These are phyloP conservation scores for Ochromonas danica DNA, from an alignment of 108 stramenopile genomes.

Conservation along the genomic window DNA sequence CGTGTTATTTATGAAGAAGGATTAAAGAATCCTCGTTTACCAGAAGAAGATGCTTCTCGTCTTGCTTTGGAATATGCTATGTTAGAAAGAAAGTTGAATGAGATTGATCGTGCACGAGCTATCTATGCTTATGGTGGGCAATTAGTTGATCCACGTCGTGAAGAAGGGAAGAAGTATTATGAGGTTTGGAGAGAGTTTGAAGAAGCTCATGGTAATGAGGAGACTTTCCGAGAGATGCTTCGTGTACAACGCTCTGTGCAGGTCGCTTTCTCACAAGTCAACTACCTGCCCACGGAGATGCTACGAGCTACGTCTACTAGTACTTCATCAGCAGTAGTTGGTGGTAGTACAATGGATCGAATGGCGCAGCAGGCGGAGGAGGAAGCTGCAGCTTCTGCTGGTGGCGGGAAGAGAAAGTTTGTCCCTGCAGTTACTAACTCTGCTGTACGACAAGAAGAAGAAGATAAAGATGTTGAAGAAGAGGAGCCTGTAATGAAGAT, in stretches of 20 bases:
- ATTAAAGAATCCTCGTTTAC: constrained; percentile 63
- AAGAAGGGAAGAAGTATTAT: constrained; percentile 75
- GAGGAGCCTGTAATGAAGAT: too few relatives aligned
- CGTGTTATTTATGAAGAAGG: constrained; percentile 88
- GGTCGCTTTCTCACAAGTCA: constrained; percentile 67
- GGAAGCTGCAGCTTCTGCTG: too few relatives aligned
- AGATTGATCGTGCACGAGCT: constrained; percentile 90
- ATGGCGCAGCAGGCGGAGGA: too few relatives aligned
- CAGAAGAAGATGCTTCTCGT: constrained; percentile 69
- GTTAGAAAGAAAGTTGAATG: constrained; percentile 84
- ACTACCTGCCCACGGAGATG: too few relatives aligned
- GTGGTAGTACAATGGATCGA: too few relatives aligned
- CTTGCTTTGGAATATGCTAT: constrained; percentile 88
- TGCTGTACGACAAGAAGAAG: too few relatives aligned
- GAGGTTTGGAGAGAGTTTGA: constrained; percentile 95
- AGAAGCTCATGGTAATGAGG: constrained; percentile 90
- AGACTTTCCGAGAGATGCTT: constrained; percentile 95
- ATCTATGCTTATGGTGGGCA: constrained; percentile 83
- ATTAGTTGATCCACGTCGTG: constrained; percentile 83
- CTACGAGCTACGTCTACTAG: too few relatives aligned
- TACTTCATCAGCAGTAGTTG: too few relatives aligned
- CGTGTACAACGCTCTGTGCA: constrained; percentile 85
- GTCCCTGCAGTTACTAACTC: too few relatives aligned
- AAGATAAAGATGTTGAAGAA: too few relatives aligned
- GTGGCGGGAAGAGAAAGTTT: too few relatives aligned